A percentile compares a stretch with the other conserved stretches of the same genome.
These are phyloP conservation scores for Fomitopsis pulvina DNA, from an alignment of 768 basidiomycete species.

Conservation along the genomic window DNA sequence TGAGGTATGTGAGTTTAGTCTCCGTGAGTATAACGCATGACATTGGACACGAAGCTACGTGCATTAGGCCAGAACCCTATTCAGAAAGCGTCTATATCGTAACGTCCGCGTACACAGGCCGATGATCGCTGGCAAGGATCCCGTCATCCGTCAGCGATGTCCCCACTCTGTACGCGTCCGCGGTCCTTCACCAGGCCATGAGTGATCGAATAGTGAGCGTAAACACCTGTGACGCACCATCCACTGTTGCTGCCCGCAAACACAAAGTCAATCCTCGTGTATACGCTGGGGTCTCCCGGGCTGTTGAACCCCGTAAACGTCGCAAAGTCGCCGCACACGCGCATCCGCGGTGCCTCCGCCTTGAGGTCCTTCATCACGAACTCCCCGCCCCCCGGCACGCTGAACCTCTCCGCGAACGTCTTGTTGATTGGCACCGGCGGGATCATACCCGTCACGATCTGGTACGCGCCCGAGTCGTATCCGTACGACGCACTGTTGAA, in stretches of 20 bases:
- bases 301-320: constrained; percentile 46
- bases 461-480: constrained; percentile 41
- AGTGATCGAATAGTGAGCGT: neutral
- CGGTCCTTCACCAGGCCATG: constrained; percentile 25
- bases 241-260: constrained; percentile 41
- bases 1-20: no score
- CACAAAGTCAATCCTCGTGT: constrained; percentile 44
- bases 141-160: constrained; percentile 43
- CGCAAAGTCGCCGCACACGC: constrained; percentile 39
- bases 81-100: neutral
- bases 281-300: constrained; percentile 31
- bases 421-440: constrained; percentile 35
- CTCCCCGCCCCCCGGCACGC: constrained; percentile 24
- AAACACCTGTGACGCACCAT: constrained; percentile 29
- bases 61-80: neutral
- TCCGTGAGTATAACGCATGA: no score
- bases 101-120: constrained; percentile 38
- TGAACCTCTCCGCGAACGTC: constrained; percentile 36
- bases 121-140: constrained; percentile 48
- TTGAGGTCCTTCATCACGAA: constrained; percentile 43
- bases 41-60: no score
- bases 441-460: constrained; percentile 38
- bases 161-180: constrained; percentile 32
- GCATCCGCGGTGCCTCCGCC: constrained; percentile 31
- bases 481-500: constrained; percentile 47